Base-by-base conservation (phyloP, 2,329 filamentous ascomycete genomes). In the Dendryphion nanum region DNA sequence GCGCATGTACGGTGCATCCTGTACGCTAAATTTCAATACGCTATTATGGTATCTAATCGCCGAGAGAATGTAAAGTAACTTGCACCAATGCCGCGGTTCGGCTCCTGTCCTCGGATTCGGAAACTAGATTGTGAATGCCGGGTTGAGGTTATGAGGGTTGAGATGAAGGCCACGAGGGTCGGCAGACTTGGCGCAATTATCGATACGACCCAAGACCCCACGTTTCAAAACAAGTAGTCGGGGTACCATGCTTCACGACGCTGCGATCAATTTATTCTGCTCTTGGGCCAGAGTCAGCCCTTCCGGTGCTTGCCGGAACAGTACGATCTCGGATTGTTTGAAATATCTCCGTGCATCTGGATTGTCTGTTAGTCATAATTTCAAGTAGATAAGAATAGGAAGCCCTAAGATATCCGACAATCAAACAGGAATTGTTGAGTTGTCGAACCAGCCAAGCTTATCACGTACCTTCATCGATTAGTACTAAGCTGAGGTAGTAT, bases 271-370 rank as follows among this genome's bases (percentile, higher is more conserved):
- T 43, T 67, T 66, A 41, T 73, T 73, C 56, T 75, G 72, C 47
- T 70, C 69, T 48, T 69, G 64, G 7, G 72, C 71, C 33, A 73
- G 55, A 16, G 70, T 71, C 46, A 71, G 59, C 21, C 71, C 71
- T 55, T 76, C 73, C 6, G 73, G 73, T 26, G 73, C 71, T 59
- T 97, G 93, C 50, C 93, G 83, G 73, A 86, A 97, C 36, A 98
- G 82, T 41, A 96, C 90, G 63, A 98, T 98, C 72, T 98, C 93
- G 36, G 89, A 96, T 69, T 98, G 93, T 70, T 98, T 98, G 73
- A 98, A 98, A 72, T 98, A 98, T 57, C 93, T 82, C 57, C 93
- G 83, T 34, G 93, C 93, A 67, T 98, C 93, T 90, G 61, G 17
- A 35, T 30, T 33, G n/a, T 14, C 3, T 3, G 15, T 33, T 21